These are phyloP conservation scores for Ophiostoma piceae DNA, from an alignment of 2,329 filamentous ascomycete genomes.

Conservation along the genomic window DNA sequence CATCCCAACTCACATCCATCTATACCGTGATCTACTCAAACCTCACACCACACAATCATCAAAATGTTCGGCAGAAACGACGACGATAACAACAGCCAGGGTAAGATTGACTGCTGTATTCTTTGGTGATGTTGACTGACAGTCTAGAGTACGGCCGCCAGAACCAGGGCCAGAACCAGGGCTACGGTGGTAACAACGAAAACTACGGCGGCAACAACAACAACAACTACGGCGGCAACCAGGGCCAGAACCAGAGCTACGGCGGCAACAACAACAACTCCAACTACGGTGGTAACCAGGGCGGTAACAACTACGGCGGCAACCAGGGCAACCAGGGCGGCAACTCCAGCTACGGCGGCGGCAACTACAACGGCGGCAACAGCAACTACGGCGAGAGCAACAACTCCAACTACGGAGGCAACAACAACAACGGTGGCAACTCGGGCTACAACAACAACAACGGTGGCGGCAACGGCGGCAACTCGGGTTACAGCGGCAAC, in stretches of 20 bases:
- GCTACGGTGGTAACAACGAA: slow-evolving; percentile 18
- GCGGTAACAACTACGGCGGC: slow-evolving; percentile 11
- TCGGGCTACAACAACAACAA: background rate
- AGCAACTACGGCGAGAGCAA: background rate
- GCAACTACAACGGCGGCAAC: background rate
- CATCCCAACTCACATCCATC: background rate
- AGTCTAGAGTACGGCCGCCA: slow-evolving; percentile 18
- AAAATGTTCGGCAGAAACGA: slow-evolving; percentile 14
- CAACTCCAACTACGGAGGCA: background rate
- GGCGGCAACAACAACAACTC: background rate
- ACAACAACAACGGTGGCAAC: background rate
- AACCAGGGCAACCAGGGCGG: slow-evolving; percentile 22
- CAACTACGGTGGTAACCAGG: slow-evolving; percentile 10
- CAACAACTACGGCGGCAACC: slow-evolving; percentile 13
- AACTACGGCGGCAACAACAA: background rate
- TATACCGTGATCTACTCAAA: background rate
- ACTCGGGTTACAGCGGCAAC: background rate
- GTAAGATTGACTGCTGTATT: background rate
- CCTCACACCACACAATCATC: background rate
- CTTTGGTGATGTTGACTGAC: background rate
- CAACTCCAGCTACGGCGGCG: background rate
- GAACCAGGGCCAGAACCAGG: slow-evolving; percentile 12
- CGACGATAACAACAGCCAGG: slow-evolving; percentile 14
- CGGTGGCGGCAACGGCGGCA: background rate
- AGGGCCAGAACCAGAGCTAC: slow-evolving; percentile 2